Evolutionary conservation across 441 rosid species (phyloP).

Genomic region (Euphorbia corollata): DNA sequence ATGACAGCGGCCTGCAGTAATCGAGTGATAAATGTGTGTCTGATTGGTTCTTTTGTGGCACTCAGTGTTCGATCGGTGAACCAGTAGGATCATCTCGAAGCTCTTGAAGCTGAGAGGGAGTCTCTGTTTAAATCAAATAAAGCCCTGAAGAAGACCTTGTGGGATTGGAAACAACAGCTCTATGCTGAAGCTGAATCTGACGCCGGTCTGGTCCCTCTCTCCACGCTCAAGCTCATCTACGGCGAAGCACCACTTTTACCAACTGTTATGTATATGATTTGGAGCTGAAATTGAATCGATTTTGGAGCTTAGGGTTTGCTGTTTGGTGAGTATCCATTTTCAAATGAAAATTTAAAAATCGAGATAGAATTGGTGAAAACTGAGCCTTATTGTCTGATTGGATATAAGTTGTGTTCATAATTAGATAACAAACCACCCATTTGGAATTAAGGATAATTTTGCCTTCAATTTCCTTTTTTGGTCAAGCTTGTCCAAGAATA

Average conservation of each 20-base stretch:
- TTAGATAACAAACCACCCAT: no score
- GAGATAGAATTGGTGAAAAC: background rate
- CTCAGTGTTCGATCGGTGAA: constrained; percentile 44
- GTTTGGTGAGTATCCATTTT: background rate
- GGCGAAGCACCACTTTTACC: constrained; percentile 38
- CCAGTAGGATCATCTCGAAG: constrained; percentile 51
- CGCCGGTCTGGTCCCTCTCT: constrained; percentile 48
- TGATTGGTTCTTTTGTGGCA: constrained; percentile 39
- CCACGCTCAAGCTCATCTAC: constrained; percentile 53
- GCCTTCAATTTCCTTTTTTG: no score
- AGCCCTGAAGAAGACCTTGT: constrained; percentile 44
- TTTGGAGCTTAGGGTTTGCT: background rate
- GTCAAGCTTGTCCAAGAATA: no score
- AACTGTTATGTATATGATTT: background rate
- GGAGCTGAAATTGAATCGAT: background rate
- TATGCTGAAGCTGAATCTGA: constrained; percentile 49
- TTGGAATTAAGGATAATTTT: no score
- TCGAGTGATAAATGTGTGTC: constrained; percentile 40
- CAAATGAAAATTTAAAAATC: background rate
- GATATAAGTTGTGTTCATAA: no score
- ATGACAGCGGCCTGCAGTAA: constrained; percentile 32
- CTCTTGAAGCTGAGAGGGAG: constrained; percentile 45
- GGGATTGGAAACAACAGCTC: constrained; percentile 86
- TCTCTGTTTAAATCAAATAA: constrained; percentile 50
- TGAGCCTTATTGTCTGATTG: background rate